Conservation (phyloP, 163 green algal species). For the Volvox carteri region DNA sequence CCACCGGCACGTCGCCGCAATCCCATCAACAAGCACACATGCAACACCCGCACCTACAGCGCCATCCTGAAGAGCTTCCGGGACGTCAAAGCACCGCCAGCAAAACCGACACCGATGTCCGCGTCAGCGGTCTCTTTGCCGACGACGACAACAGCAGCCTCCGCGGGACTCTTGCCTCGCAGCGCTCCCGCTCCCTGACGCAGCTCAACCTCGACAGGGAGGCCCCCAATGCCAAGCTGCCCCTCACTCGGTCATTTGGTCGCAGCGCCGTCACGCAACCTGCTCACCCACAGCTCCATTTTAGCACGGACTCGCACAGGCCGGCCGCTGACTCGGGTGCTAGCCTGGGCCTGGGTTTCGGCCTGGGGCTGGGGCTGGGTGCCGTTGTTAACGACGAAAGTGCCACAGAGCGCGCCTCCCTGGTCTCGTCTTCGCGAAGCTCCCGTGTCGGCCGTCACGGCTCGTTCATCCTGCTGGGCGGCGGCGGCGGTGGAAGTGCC, state of each 20-base stretch:
- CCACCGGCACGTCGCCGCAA: background rate
- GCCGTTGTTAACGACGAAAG: background rate
- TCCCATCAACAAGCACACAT: background rate
- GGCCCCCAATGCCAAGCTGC: background rate
- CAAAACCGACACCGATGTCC: too few relatives aligned
- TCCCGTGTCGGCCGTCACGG: background rate
- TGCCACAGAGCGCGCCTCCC: background rate
- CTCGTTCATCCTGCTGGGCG: slow-evolving; percentile 9
- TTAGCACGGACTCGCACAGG: background rate
- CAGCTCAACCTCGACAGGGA: background rate
- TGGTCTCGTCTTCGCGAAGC: background rate
- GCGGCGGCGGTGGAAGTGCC: background rate
- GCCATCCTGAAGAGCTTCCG: background rate
- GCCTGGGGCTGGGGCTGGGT: background rate
- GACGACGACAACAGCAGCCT: background rate
- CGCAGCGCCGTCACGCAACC: too few relatives aligned
- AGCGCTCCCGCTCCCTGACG: background rate
- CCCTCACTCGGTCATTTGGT: too few relatives aligned
- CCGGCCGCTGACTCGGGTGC: background rate
- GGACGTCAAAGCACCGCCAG: too few relatives aligned
- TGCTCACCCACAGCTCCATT: too few relatives aligned
- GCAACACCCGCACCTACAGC: background rate
- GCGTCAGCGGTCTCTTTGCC: too few relatives aligned
- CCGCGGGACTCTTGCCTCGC: background rate
- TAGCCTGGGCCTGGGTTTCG: background rate